Evolutionary conservation across 441 rosid genomes (phyloP), one percentile per base, ranked within the genome.

Genomic region (Brassica hybrid): DNA sequence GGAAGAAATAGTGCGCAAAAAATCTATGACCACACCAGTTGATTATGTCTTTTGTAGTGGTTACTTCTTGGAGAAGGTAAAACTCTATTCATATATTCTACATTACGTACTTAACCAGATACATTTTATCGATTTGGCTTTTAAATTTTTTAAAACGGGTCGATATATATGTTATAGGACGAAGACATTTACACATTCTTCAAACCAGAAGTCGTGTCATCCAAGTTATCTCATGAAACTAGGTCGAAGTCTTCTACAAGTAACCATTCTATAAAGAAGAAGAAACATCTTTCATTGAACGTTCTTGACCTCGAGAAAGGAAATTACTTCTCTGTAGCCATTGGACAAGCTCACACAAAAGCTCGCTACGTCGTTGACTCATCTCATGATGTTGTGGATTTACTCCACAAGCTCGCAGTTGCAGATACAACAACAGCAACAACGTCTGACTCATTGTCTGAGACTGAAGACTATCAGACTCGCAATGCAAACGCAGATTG

Each of bases 11-110:
- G 90, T 94, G 79, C 96, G 88, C 68, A 86, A 84, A 71, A 90
- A 89, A 79, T 81, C 89, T 11, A 88, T 90, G 97, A 84, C 77
- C 5, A 78, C 88, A 16, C 96, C 98, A 10, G 88, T 94, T 70
- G 98, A 94, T 83, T 92, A 83, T 82, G 98, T 94, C 69, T 86
- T 92, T 45, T 94, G 97, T 73, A 75, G 86, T 71, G 98, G 98
- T 50, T 91, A 93, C 84, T 93, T 93, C 82, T 87, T 91, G 50
- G 90, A 88, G 72, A 93, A 93, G 98, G 97, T 93, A 60, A 10
- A 38, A 1, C 21, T 19, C 4, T 34, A 69, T 63, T 6, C 43
- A 36, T 38, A 18, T 34, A 58, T 62, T 16, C n/a, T 62, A 62
- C 19, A 27, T 30, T 61, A 8, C 65, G 34, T 45, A 66, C n/a